These are phyloP conservation scores for Torulaspora microellipsoides DNA, from an alignment of 805 yeast species.

Conservation along the genomic window DNA sequence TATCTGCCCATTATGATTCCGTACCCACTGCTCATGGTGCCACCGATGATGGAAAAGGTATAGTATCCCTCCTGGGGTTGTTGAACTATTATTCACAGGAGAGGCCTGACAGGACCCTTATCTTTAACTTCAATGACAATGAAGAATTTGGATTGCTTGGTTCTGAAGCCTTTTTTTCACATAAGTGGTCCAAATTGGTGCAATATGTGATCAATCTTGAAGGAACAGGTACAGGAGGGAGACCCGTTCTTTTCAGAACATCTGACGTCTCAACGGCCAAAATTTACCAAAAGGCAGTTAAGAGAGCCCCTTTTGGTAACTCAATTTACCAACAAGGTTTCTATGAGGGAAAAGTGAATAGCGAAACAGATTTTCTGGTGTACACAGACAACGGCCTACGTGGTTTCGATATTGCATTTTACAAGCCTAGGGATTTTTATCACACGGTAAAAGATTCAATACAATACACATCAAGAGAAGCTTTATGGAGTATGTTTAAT, in stretches of 20 bases:
- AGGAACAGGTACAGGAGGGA: slow-evolving; percentile 91
- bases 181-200: slow-evolving; percentile 64
- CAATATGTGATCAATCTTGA: slow-evolving; percentile 73
- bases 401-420: slow-evolving; percentile 89
- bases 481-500: slow-evolving; percentile 82
- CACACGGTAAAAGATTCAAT: slow-evolving; percentile 76
- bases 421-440: slow-evolving; percentile 75
- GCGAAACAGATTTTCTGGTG: slow-evolving; percentile 83
- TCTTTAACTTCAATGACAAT: slow-evolving; percentile 83
- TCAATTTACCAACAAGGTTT: slow-evolving; percentile 85
- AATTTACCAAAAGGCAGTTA: slow-evolving; percentile 49
- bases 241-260: slow-evolving; percentile 77
- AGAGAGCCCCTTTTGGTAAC: slow-evolving; percentile 64
- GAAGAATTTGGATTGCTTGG: slow-evolving; percentile 89
- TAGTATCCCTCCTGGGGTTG: slow-evolving; percentile 73
- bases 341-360: slow-evolving; percentile 59
- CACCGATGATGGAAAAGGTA: slow-evolving; percentile 90
- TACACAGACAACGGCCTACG: slow-evolving; percentile 64
- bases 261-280: slow-evolving; percentile 69
- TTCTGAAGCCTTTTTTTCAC: slow-evolving; percentile 65
- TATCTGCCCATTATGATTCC: slow-evolving; percentile 86
- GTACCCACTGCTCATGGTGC: slow-evolving; percentile 86
- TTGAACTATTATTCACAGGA: slow-evolving; percentile 44
- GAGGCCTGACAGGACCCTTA: slow-evolving; percentile 65
- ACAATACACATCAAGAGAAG: slow-evolving; percentile 54